A percentile compares a stretch with the other conserved stretches of the same genome.
These are phyloP conservation scores for Elsinoe perseae DNA, from an alignment of 2,329 filamentous ascomycete genomes.

Conservation along the genomic window DNA sequence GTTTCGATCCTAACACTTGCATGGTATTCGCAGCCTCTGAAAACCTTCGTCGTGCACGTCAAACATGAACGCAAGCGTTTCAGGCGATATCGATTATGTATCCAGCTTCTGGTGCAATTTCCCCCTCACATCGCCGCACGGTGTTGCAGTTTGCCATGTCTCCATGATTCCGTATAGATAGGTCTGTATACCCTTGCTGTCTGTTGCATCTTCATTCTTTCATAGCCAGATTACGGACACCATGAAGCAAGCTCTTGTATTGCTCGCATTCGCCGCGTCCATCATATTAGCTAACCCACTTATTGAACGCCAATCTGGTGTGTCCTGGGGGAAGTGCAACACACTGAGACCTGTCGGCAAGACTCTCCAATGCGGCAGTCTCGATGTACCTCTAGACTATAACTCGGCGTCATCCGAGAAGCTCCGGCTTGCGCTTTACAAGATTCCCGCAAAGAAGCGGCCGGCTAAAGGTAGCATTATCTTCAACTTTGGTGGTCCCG, in stretches of 20 bases:
- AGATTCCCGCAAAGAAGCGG: neutral
- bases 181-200: neutral
- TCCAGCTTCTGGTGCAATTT: neutral
- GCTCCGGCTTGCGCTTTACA: slow-evolving; percentile 17
- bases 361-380: neutral
- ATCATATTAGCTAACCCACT: neutral
- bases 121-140: neutral
- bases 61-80: neutral
- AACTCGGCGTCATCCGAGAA: neutral
- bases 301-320: neutral
- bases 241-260: neutral
- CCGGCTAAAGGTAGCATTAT: slow-evolving; percentile 1
- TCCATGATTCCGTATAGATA: neutral
- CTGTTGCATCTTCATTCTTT: no score
- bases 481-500: neutral
- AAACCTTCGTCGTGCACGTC: no score
- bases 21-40: no score
- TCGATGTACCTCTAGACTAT: slow-evolving; percentile 1
- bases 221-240: neutral
- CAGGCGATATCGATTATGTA: neutral
- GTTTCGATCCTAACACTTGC: no score
- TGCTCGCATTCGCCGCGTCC: neutral
- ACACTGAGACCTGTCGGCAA: neutral
- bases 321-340: neutral
- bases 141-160: neutral